Base-by-base conservation (phyloP, 106 monocot species). In the Phalaenopsis aphrodite region DNA sequence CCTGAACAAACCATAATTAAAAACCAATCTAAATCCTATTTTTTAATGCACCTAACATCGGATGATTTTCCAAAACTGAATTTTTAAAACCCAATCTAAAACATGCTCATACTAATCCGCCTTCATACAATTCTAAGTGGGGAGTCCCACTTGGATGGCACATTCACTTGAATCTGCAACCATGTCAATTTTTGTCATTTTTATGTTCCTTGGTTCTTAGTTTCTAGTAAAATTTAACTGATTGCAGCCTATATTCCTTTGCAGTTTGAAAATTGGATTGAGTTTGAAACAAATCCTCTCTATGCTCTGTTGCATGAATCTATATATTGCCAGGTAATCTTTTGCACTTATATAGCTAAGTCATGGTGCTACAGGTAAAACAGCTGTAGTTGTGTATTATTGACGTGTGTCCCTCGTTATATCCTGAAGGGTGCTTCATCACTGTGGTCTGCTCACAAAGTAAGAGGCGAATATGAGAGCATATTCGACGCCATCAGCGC, bases 241-340 rank as follows among this genome's bases (percentile, higher is more conserved):
- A 78, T 49, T 85, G 24, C n/a, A 3, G 10, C 9, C 23, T 78
- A 75, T 43, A 16, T 38, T 77, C 12, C 77, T 81, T 82, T 86
- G 89, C 87, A 97, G 96, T 92, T 90, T 79, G 96, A 97, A 82
- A 92, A 78, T 74, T 94, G 94, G 94, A 76, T 92, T 68, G 86
- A 87, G 61, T 98, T 98, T 78, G 94, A 98, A 77, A 85, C 90
- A 48, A 98, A 98, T 81, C 97, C 97, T 43, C 81, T 98, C 16
- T 98, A 98, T 89, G 92, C 92, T n/a, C 82, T 98, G 75, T 58
- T 98, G 84, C 97, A 98, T 55, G 97, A 98, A 81, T 84, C 90
- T 36, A 98, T 98, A 80, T 98, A 94, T 78, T 98, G 97, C 81
- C 89, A 98, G 94, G 97, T 90, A 80, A 47, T 45, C 5, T 18